Conservation (phyloP, 495 filamentous ascomycete species). For the Tricharina praecox region DNA sequence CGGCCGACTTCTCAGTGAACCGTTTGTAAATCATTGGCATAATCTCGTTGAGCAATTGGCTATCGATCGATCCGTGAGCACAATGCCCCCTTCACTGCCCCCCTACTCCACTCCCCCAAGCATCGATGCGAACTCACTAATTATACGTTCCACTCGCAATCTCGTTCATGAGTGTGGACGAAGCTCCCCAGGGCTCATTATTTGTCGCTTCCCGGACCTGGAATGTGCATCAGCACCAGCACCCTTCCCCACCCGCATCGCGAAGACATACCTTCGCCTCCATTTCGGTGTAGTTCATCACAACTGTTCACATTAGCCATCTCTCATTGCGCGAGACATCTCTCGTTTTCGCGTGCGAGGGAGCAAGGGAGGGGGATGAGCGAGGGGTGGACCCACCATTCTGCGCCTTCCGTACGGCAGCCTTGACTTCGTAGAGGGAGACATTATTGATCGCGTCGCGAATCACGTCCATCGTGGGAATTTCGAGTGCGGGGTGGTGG, state of each 20-base stretch:
- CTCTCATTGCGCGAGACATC: conserved; percentile 8
- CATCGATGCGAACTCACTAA: conserved; percentile 51
- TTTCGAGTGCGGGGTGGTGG: not conserved
- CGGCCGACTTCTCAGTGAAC: conserved; percentile 93
- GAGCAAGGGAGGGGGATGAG: not conserved
- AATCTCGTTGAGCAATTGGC: conserved; percentile 94
- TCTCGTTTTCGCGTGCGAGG: conserved; percentile 4
- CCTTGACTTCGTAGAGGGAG: conserved; percentile 92
- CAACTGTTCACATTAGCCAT: conserved; percentile 39
- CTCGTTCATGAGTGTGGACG: conserved; percentile 83
- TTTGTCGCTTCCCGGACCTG: conserved; percentile 93
- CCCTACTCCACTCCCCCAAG: not conserved
- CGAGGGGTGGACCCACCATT: conserved; percentile 53
- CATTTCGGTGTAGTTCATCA: conserved; percentile 99
- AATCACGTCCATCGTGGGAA: conserved; percentile 59
- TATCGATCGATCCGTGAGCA: conserved; percentile 26
- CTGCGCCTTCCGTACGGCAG: conserved; percentile 89
- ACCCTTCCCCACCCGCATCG: conserved; percentile 7
- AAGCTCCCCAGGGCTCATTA: conserved; percentile 93
- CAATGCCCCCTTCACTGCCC: not conserved
- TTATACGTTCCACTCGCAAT: conserved; percentile 96
- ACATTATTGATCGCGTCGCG: conserved; percentile 85
- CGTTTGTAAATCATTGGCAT: conserved; percentile 99
- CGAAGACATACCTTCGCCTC: conserved; percentile 63
- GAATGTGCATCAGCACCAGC: conserved; percentile 20